Evolutionary conservation across 1,284 basidiomycete genomes (phyloP).

Genomic region (Heimioporus punctisporus): DNA sequence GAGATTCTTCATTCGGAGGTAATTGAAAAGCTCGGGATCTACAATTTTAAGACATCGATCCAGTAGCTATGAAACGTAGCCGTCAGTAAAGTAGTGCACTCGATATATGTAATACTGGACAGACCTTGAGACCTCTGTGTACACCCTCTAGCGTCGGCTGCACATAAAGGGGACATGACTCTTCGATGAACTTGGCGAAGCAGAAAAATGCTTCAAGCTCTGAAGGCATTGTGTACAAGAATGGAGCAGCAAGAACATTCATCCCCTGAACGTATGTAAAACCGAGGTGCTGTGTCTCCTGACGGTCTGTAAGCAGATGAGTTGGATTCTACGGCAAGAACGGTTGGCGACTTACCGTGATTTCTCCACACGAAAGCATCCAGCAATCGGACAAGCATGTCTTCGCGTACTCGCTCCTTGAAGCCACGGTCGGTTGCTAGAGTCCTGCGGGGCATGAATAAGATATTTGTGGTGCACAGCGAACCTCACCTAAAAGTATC

Average conservation of each 20-base stretch:
- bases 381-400: constrained; percentile 93
- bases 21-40: constrained; percentile 82
- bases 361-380: constrained; percentile 98
- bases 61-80: constrained; percentile 61
- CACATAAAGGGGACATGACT: constrained; percentile 92
- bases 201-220: constrained; percentile 97
- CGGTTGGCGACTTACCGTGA: constrained; percentile 53
- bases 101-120: constrained; percentile 17
- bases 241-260: constrained; percentile 98
- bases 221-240: constrained; percentile 94
- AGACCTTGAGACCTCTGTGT: constrained; percentile 89
- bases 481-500: constrained; percentile 72
- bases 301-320: constrained; percentile 52
- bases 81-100: neutral
- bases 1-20: constrained; percentile 91
- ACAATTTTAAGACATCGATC: constrained; percentile 92
- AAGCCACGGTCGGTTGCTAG: constrained; percentile 95
- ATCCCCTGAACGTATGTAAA: constrained; percentile 98
- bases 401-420: constrained; percentile 93
- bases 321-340: neutral
- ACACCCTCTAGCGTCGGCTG: constrained; percentile 96
- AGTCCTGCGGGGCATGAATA: constrained; percentile 58
- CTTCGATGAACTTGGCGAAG: constrained; percentile 94
- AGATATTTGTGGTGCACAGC: neutral
- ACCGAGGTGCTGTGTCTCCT: constrained; percentile 71